Conservation (phyloP, 2,329 filamentous ascomycete species). For the Aspergillus sp. region DNA sequence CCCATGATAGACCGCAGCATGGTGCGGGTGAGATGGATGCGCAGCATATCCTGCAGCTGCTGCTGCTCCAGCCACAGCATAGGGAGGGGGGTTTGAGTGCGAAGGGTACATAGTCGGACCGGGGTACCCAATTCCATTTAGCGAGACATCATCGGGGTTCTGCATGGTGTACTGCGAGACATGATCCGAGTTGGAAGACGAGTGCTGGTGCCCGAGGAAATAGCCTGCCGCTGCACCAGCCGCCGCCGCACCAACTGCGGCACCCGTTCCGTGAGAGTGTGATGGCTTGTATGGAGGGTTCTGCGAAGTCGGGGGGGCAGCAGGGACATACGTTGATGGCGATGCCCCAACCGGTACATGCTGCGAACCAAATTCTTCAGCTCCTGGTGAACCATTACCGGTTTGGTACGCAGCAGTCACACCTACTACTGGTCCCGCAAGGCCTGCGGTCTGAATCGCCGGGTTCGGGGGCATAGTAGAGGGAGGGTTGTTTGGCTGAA, state of each 20-base stretch:
- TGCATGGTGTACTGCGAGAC: conserved; percentile 33
- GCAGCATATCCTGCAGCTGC: conserved; percentile 36
- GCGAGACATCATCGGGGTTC: conserved; percentile 22
- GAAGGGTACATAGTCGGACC: conserved; percentile 8
- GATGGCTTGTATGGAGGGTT: conserved; percentile 22
- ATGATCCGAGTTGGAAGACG: conserved; percentile 27
- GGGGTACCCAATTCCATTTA: conserved; percentile 12
- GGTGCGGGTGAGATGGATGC: conserved; percentile 27
- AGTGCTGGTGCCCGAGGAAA: conserved; percentile 33
- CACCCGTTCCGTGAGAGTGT: conserved; percentile 29
- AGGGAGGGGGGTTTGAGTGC: conserved; percentile 10
- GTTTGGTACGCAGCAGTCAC: conserved; percentile 43
- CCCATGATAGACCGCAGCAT: conserved; percentile 28
- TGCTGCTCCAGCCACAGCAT: conserved; percentile 26
- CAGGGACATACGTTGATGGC: conserved; percentile 19
- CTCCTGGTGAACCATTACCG: conserved; percentile 29
- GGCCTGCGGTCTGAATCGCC: conserved; percentile 30
- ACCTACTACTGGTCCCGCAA: conserved; percentile 19
- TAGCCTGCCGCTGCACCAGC: conserved; percentile 43
- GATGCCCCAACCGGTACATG: conserved; percentile 13
- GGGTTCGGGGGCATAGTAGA: conserved; percentile 24
- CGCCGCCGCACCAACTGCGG: conserved; percentile 37
- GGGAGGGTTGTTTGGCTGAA: conserved; percentile 14
- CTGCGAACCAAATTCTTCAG: conserved; percentile 19
- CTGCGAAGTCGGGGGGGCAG: neutral